Conservation (phyloP, 116 monocot species). For the Posidonia oceanica region DNA sequence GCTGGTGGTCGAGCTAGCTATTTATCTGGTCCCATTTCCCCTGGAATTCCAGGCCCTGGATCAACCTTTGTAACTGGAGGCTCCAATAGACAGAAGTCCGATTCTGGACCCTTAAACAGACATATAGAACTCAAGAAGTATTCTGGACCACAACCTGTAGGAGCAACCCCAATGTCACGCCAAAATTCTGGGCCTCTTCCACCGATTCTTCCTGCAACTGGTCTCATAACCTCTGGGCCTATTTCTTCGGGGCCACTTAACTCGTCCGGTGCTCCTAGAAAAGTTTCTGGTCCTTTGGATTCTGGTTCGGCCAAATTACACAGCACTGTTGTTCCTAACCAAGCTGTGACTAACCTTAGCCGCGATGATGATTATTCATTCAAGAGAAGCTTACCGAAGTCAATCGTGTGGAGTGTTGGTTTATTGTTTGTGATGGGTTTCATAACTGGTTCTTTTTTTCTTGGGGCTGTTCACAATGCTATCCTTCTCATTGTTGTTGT, state of each 20-base stretch:
- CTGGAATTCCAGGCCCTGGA: slow-evolving; percentile 24
- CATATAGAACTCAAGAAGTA: slow-evolving; percentile 73
- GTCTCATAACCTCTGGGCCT: slow-evolving; percentile 89
- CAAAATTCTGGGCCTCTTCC: slow-evolving; percentile 86
- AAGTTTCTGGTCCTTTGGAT: slow-evolving; percentile 78
- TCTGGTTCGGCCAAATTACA: slow-evolving; percentile 60
- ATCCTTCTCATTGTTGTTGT: slow-evolving; percentile 69
- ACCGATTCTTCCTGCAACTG: slow-evolving; percentile 73
- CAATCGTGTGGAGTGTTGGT: slow-evolving; percentile 48
- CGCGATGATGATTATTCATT: slow-evolving; percentile 58
- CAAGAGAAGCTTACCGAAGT: slow-evolving; percentile 56
- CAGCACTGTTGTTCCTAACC: slow-evolving; percentile 46
- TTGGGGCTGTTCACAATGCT: slow-evolving; percentile 67
- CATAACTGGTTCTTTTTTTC: slow-evolving; percentile 69
- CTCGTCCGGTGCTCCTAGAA: slow-evolving; percentile 69
- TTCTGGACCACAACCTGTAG: slow-evolving; percentile 81
- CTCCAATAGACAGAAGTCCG: slow-evolving; percentile 59
- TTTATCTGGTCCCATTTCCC: slow-evolving; percentile 49
- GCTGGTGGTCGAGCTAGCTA: slow-evolving; percentile 25
- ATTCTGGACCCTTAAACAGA: slow-evolving; percentile 77
- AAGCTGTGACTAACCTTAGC: slow-evolving; percentile 72
- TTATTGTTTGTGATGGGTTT: slow-evolving; percentile 81
- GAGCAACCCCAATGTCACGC: slow-evolving; percentile 57
- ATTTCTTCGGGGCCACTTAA: slow-evolving; percentile 79
- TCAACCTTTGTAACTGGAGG: background rate